Base-by-base conservation (phyloP, 805 yeast species). In the Saturnispora kantuleensis region DNA sequence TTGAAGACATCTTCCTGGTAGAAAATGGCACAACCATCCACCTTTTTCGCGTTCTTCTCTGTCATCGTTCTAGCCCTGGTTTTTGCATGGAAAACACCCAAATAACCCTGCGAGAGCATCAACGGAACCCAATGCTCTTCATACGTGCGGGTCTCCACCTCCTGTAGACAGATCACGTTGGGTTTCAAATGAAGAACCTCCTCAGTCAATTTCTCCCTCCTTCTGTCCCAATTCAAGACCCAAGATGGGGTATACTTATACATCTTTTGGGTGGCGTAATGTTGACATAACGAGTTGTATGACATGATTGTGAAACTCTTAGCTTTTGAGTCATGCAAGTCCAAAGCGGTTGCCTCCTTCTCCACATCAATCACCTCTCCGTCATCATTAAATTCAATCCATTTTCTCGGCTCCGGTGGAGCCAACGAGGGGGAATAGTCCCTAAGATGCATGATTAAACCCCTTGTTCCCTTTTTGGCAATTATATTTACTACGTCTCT, bases 11-110 rank as follows among this genome's bases (percentile, higher is more conserved):
- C 64, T 31, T 76, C 68, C 56, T 77, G 82, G 69, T 74, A 93
- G 60, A 90, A 90, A 1, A 89, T 79, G n/a, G 97, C 97, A 72
- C 98, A 93, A 10, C 99, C 99, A 63, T 93, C 99, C 39, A 93
- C 98, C 56, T 84, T 84, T 62, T 81, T 82, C 21, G 94, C 80
- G 53, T 86, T 95, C 47, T 67, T 69, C 48, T 79, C 82, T 49
- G 71, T 66, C 95, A 87, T 85, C 10, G 97, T 88, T 65, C 85
- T 84, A 1, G 96, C 89, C 59, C 99, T 76, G 21, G 95, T 84
- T 65, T 93, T 93, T 44, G 83, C 84, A 64, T 81, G 85, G 67
- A 87, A 89, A 21, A 77, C 63, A 32, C 95, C 89, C 52, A 76
- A 74, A 65, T 90, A 93, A 7, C 96, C 96, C 39, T 75, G 68